Percentiles rank a stretch among this genome's conserved stretches.
These are phyloP conservation scores for Candida quercuum DNA, from an alignment of 805 yeast genomes.

Conservation along the genomic window DNA sequence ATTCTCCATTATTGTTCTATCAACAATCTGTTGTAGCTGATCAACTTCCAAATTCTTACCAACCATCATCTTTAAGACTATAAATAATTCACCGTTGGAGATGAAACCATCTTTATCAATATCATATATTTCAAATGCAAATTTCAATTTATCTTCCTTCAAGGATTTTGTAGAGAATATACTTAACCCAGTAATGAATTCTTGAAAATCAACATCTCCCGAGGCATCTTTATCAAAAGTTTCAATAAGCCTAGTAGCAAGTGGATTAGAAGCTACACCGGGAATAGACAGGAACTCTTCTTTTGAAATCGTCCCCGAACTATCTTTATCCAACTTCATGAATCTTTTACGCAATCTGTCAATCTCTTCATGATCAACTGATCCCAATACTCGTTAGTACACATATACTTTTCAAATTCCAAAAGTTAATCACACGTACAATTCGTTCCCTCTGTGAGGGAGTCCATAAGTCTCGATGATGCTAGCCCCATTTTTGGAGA, in stretches of 20 bases:
- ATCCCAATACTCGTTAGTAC: conserved; percentile 2
- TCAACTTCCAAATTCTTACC: conserved; percentile 82
- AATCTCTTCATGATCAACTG: conserved; percentile 83
- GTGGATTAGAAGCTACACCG: conserved; percentile 84
- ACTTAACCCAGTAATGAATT: conserved; percentile 80
- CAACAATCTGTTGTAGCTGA: conserved; percentile 95
- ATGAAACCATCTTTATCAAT: conserved; percentile 93
- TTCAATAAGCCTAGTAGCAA: conserved; percentile 86
- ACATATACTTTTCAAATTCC: not conserved
- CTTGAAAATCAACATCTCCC: conserved; percentile 94
- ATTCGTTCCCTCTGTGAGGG: conserved; percentile 74
- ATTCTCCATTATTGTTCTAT: conserved; percentile 90
- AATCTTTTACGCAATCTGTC: conserved; percentile 88
- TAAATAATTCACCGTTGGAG: conserved; percentile 89
- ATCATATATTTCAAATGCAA: conserved; percentile 92
- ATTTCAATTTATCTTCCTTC: conserved; percentile 73
- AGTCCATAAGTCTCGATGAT: conserved; percentile 61
- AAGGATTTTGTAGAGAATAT: conserved; percentile 84
- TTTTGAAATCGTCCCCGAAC: conserved; percentile 86
- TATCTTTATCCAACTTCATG: conserved; percentile 91
- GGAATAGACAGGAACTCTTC: conserved; percentile 90
- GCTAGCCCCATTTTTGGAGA: too few relatives aligned
- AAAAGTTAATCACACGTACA: conserved; percentile 33
- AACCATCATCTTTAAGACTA: conserved; percentile 95
- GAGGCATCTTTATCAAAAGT: conserved; percentile 90